phyloP scores from a whole-genome alignment of 164 flowering plant genomes.

The Magnolia changhungtana region DNA sequence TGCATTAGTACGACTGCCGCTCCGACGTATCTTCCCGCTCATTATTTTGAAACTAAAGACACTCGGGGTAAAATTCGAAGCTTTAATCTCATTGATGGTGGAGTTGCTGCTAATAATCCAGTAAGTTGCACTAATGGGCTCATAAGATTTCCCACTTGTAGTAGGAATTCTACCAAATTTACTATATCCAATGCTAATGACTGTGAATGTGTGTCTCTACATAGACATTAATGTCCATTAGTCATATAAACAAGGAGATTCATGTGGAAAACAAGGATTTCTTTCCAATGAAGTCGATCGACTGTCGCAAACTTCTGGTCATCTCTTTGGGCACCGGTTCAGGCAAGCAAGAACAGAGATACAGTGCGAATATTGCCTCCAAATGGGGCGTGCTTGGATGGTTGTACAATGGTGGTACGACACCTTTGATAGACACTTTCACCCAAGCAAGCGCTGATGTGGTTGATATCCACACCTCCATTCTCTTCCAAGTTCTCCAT shows the following conservation, averaged over 20 bases:
- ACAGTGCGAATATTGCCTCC: conserved; percentile 33
- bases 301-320: conserved; percentile 31
- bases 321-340: conserved; percentile 54
- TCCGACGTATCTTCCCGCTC: conserved; percentile 19
- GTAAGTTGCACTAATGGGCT: conserved; percentile 13
- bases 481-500: conserved; percentile 35
- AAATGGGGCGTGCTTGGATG: conserved; percentile 50
- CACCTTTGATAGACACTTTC: conserved; percentile 40
- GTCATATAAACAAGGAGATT: conserved; percentile 30
- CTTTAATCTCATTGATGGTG: conserved; percentile 46
- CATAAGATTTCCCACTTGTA: background rate
- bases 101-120: conserved; percentile 46
- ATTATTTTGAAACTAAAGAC: conserved; percentile 20
- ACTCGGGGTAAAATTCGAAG: conserved; percentile 13
- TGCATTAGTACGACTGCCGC: conserved; percentile 38
- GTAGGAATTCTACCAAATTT: background rate
- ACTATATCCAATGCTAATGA: background rate
- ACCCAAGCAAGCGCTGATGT: conserved; percentile 47
- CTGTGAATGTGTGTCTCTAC: background rate
- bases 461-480: conserved; percentile 52
- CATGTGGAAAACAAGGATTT: conserved; percentile 18
- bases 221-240: conserved; percentile 44
- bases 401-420: conserved; percentile 33
- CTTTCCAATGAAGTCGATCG: conserved; percentile 24
- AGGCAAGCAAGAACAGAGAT: conserved; percentile 31